phyloP scores from a whole-genome alignment of 2,329 filamentous ascomycete genomes.

The Fusarium transvaalense region DNA sequence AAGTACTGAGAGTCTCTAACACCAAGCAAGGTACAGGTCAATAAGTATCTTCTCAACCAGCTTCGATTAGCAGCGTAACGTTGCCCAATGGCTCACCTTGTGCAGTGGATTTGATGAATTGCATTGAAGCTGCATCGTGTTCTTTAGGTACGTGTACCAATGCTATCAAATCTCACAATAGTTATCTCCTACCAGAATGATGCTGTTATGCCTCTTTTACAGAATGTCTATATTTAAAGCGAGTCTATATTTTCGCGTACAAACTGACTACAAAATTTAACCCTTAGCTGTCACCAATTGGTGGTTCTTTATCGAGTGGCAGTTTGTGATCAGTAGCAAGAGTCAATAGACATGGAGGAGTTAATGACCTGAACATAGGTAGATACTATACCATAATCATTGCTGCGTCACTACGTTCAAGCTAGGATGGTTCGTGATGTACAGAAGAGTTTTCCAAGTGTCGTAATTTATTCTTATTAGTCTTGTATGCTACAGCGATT shows the following conservation, averaged over 20 bases:
- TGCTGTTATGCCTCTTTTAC: not conserved
- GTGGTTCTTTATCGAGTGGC: not conserved
- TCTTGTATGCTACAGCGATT: conserved; percentile 1
- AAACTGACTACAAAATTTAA: not conserved
- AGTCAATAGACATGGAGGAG: too few species aligned
- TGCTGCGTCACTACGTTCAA: too few species aligned
- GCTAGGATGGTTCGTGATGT: not conserved
- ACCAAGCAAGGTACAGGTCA: not conserved
- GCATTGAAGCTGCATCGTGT: too few species aligned
- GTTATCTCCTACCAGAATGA: not conserved
- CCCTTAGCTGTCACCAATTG: not conserved
- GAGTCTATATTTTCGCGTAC: not conserved
- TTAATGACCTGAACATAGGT: too few species aligned
- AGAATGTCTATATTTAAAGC: not conserved
- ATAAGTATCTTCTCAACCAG: not conserved
- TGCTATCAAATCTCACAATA: not conserved
- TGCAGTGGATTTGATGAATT: not conserved
- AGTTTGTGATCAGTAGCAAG: too few species aligned
- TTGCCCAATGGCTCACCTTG: not conserved
- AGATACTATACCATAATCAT: too few species aligned
- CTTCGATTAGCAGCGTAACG: not conserved
- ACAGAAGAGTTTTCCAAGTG: not conserved
- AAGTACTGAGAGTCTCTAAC: not conserved
- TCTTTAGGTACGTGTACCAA: too few species aligned
- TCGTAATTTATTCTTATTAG: not conserved